phyloP scores from a whole-genome alignment of 208 protist genomes.

The Phytomonas sp. region DNA sequence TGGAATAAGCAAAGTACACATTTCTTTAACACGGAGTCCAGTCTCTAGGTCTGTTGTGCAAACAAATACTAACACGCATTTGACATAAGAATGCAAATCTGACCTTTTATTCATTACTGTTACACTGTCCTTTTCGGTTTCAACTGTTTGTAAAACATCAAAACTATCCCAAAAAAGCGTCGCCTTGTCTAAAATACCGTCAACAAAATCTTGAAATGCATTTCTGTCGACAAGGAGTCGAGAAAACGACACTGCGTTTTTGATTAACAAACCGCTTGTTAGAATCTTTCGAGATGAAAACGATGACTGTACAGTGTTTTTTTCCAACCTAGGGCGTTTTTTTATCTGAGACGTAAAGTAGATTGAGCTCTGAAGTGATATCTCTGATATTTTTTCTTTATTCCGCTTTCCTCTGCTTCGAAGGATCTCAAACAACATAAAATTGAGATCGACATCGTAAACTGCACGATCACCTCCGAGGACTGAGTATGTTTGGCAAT shows the following conservation, averaged over 20 bases:
- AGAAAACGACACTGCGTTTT: constrained; percentile 49
- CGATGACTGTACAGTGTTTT: not conserved
- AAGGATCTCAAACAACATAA: constrained; percentile 1
- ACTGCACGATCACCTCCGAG: constrained; percentile 16
- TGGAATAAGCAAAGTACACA: not conserved
- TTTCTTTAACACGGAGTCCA: not conserved
- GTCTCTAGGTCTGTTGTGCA: not conserved
- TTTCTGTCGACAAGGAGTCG: constrained; percentile 37
- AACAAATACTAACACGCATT: constrained; percentile 7
- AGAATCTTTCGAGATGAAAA: not conserved
- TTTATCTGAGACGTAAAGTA: not conserved
- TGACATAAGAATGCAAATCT: not conserved
- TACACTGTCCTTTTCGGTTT: not conserved
- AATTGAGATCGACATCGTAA: constrained; percentile 5
- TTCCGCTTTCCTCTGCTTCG: not conserved
- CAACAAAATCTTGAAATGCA: constrained; percentile 41
- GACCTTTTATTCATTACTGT: not conserved
- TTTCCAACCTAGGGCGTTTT: not conserved
- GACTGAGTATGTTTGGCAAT: constrained; percentile 27
- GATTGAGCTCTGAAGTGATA: constrained; percentile 9
- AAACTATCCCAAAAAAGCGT: constrained; percentile 30
- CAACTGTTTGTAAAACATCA: constrained; percentile 10
- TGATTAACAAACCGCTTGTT: constrained; percentile 23
- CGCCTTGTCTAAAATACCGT: constrained; percentile 23
- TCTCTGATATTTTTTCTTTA: not conserved